phyloP scores from a whole-genome alignment of 768 basidiomycete genomes.

The Lactarius hengduanensis region DNA sequence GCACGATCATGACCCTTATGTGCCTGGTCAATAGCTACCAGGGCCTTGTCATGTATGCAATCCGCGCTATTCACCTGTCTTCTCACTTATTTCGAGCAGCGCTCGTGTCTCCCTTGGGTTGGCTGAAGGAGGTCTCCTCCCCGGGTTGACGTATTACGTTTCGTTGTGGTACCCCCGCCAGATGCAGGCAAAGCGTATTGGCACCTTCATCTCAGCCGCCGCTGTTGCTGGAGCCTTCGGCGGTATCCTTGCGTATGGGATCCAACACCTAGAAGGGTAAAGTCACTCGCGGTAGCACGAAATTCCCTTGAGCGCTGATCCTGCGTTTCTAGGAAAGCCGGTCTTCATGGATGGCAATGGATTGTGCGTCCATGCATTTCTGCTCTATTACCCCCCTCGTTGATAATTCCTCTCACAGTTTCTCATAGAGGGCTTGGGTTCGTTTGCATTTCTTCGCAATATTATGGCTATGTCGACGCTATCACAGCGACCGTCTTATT shows the following conservation, averaged over 20 bases:
- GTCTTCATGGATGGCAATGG: constrained; percentile 47
- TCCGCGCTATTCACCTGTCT: neutral
- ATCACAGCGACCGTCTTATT: constrained; percentile 35
- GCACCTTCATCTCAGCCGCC: constrained; percentile 63
- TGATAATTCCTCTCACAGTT: constrained; percentile 35
- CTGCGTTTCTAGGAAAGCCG: constrained; percentile 30
- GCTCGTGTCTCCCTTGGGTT: constrained; percentile 46
- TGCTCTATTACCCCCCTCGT: neutral
- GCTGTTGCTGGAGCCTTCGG: constrained; percentile 52
- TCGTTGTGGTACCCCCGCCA: constrained; percentile 60
- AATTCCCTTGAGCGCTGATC: neutral
- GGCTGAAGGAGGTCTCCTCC: constrained; percentile 45
- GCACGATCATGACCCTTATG: constrained; percentile 41
- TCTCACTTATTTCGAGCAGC: constrained; percentile 28
- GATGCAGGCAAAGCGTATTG: constrained; percentile 57
- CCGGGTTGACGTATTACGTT: constrained; percentile 45
- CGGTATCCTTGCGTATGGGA: constrained; percentile 48
- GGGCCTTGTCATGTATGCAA: constrained; percentile 37
- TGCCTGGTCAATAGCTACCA: constrained; percentile 39
- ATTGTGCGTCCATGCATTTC: constrained; percentile 38
- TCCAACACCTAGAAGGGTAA: constrained; percentile 47
- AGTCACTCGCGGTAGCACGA: constrained; percentile 1
- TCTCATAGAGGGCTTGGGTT: constrained; percentile 46
- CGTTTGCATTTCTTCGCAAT: neutral
- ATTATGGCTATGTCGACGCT: neutral